phyloP scores from a whole-genome alignment of 2,329 filamentous ascomycete species.

The Diaporthe ilicicola region DNA sequence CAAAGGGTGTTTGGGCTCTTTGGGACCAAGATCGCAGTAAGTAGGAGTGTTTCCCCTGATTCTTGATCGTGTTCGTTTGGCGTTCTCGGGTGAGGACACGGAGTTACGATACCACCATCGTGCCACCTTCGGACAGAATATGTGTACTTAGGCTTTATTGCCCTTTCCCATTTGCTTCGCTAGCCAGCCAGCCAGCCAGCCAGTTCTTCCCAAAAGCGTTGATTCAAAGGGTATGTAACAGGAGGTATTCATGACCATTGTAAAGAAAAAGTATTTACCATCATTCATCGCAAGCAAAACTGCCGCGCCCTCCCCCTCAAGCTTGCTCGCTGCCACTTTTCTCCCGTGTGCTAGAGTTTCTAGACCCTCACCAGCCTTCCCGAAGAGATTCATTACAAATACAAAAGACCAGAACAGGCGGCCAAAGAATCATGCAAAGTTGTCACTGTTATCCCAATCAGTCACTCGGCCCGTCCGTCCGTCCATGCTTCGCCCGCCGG shows the following conservation, averaged over 20 bases:
- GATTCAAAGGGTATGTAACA: slow-evolving; percentile 18
- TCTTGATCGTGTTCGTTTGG: neutral
- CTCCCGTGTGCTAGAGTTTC: slow-evolving; percentile 10
- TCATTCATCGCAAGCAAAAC: slow-evolving; percentile 22
- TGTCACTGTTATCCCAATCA: neutral
- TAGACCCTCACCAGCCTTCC: slow-evolving; percentile 4
- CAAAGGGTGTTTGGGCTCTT: slow-evolving; percentile 71
- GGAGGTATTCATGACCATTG: slow-evolving; percentile 20
- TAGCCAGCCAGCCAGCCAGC: neutral
- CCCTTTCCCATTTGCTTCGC: neutral
- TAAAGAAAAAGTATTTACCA: slow-evolving; percentile 27
- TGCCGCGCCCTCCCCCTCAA: neutral
- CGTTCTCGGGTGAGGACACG: neutral
- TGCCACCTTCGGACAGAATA: neutral
- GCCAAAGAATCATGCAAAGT: slow-evolving; percentile 11
- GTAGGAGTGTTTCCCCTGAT: neutral
- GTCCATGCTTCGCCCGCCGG: slow-evolving; percentile 14
- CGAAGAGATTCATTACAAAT: slow-evolving; percentile 25
- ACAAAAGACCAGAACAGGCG: slow-evolving; percentile 23
- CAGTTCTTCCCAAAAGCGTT: neutral
- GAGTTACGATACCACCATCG: neutral
- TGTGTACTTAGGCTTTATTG: neutral
- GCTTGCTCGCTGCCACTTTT: slow-evolving; percentile 12
- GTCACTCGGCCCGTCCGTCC: neutral
- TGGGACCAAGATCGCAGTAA: slow-evolving; percentile 64